A percentile compares a stretch with the other conserved stretches of the same genome.
phyloP scores from a whole-genome alignment of 805 yeast genomes.

The Yarrowia sp. region DNA sequence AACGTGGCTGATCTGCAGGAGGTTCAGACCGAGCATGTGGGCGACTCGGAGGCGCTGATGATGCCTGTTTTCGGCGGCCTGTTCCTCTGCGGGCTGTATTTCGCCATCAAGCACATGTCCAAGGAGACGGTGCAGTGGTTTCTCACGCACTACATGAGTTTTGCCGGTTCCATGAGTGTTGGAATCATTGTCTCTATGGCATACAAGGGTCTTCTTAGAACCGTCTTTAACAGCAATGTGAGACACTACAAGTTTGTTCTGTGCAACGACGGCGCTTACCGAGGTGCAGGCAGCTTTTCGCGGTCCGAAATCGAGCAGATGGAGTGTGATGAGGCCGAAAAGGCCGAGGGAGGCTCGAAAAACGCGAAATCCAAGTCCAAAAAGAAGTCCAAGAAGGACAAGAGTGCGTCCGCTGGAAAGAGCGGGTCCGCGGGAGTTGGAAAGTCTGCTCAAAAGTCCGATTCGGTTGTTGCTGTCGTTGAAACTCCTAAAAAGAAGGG shows the following conservation, averaged over 20 bases:
- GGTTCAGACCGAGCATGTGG: slow-evolving; percentile 40
- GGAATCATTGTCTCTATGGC: slow-evolving; percentile 46
- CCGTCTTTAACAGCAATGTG: slow-evolving; percentile 26
- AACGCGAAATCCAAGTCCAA: slow-evolving; percentile 39
- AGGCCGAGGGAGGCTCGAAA: slow-evolving; percentile 58
- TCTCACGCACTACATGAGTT: slow-evolving; percentile 52
- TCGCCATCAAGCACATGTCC: slow-evolving; percentile 50
- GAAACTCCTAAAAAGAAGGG: neutral
- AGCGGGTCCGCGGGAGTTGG: neutral
- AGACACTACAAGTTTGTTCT: slow-evolving; percentile 39
- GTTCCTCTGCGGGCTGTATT: slow-evolving; percentile 53
- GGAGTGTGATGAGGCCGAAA: slow-evolving; percentile 52
- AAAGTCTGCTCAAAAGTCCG: slow-evolving; percentile 1
- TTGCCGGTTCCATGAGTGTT: slow-evolving; percentile 51
- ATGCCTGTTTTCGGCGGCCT: slow-evolving; percentile 58
- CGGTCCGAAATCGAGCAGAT: slow-evolving; percentile 46
- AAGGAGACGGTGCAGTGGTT: slow-evolving; percentile 48
- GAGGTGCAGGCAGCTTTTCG: slow-evolving; percentile 41
- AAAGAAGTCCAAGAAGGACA: slow-evolving; percentile 35
- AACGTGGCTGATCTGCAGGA: slow-evolving; percentile 45
- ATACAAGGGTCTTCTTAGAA: slow-evolving; percentile 38
- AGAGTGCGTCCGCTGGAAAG: neutral
- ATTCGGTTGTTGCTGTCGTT: neutral
- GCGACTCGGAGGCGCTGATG: slow-evolving; percentile 50
- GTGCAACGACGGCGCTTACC: slow-evolving; percentile 35